These are phyloP conservation scores for Nemania serpens DNA, from an alignment of 2,329 filamentous ascomycete genomes.

Conservation along the genomic window DNA sequence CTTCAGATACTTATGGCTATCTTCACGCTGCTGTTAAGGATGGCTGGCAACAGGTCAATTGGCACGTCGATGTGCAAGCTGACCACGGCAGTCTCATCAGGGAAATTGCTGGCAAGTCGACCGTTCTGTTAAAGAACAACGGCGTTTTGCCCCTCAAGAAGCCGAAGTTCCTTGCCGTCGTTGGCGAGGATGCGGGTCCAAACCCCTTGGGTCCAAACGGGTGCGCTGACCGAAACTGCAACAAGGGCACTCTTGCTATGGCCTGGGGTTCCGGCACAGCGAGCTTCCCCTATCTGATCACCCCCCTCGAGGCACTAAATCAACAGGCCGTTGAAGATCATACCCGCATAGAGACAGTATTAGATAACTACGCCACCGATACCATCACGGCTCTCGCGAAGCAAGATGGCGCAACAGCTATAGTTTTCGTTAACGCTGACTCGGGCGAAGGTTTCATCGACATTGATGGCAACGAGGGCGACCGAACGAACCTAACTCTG, in stretches of 20 bases:
- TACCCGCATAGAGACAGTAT: constrained; percentile 66
- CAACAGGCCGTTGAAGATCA: constrained; percentile 64
- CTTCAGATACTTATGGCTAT: constrained; percentile 72
- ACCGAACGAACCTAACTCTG: constrained; percentile 89
- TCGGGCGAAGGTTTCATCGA: constrained; percentile 86
- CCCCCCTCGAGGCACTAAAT: constrained; percentile 72
- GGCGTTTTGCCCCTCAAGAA: constrained; percentile 76
- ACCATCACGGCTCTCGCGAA: constrained; percentile 64
- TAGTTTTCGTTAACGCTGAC: constrained; percentile 90
- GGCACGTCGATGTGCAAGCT: constrained; percentile 80
- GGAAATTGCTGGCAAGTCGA: constrained; percentile 76
- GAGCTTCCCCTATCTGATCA: constrained; percentile 76
- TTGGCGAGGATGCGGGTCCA: constrained; percentile 82
- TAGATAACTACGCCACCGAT: constrained; percentile 66
- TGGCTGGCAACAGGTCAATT: constrained; percentile 72
- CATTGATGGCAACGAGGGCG: constrained; percentile 82
- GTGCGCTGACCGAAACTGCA: constrained; percentile 69
- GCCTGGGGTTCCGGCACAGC: constrained; percentile 79
- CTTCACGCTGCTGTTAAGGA: constrained; percentile 66
- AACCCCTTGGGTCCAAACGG: constrained; percentile 79
- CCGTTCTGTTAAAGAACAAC: constrained; percentile 87
- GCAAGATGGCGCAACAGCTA: constrained; percentile 68
- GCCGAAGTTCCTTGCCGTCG: constrained; percentile 74
- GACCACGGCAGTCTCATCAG: constrained; percentile 76
- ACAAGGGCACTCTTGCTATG: constrained; percentile 70